Evolutionary conservation across 2,329 filamentous ascomycete genomes (phyloP).

Genomic region (Botrytis byssoidea): DNA sequence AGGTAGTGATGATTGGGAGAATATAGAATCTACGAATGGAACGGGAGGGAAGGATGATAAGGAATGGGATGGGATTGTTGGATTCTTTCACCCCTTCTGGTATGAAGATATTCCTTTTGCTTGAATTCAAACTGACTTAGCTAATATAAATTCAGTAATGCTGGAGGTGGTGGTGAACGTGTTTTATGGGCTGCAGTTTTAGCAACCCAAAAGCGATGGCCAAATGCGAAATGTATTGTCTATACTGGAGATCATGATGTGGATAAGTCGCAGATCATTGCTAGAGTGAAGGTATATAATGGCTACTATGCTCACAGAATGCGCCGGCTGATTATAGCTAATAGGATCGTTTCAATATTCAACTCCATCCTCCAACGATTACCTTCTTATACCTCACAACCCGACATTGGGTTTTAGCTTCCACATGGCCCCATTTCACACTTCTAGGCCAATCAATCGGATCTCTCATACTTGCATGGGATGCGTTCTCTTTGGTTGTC

Average conservation of each 20-base stretch:
- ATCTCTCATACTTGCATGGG: slow-evolving; percentile 82
- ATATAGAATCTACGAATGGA: slow-evolving; percentile 56
- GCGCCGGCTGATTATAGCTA: slow-evolving; percentile 15
- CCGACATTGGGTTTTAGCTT: slow-evolving; percentile 79
- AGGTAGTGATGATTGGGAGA: slow-evolving; percentile 67
- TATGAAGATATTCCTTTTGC: slow-evolving; percentile 41
- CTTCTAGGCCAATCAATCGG: slow-evolving; percentile 91
- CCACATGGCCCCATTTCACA: slow-evolving; percentile 88
- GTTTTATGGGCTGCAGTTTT: slow-evolving; percentile 95
- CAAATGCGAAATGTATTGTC: slow-evolving; percentile 82
- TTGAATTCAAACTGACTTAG: not conserved
- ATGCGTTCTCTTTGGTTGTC: slow-evolving; percentile 87
- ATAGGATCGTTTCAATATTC: slow-evolving; percentile 86
- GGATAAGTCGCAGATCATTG: slow-evolving; percentile 74
- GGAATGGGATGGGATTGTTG: slow-evolving; percentile 81
- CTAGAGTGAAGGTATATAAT: slow-evolving; percentile 64
- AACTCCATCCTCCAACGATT: slow-evolving; percentile 77
- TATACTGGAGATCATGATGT: slow-evolving; percentile 95
- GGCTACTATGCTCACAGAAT: not conserved
- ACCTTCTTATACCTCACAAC: slow-evolving; percentile 90
- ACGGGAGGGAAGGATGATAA: slow-evolving; percentile 47
- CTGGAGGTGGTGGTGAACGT: slow-evolving; percentile 90
- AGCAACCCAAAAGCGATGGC: slow-evolving; percentile 85
- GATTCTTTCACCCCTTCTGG: slow-evolving; percentile 99
- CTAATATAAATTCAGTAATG: slow-evolving; percentile 62